Evolutionary conservation across 148 eudicot species (phyloP).

Genomic region (Drosera capensis): DNA sequence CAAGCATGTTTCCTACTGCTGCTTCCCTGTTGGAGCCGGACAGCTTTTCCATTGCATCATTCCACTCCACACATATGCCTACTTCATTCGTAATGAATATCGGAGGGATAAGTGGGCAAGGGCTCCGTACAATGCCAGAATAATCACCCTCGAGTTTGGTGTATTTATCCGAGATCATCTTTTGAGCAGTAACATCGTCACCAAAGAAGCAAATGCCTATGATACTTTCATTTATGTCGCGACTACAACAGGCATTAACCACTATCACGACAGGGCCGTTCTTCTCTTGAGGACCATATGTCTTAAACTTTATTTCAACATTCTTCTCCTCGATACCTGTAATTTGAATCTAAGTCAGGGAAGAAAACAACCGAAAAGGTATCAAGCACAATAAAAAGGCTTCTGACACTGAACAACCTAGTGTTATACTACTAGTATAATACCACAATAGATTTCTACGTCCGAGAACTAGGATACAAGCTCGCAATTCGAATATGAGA

Average conservation of each 20-base stretch:
- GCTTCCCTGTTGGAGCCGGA: constrained; percentile 50
- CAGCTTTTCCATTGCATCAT: constrained; percentile 51
- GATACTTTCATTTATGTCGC: constrained; percentile 35
- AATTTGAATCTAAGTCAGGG: background rate
- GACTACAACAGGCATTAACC: constrained; percentile 61
- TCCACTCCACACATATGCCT: constrained; percentile 80
- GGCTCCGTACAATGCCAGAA: constrained; percentile 45
- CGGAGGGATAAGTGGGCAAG: constrained; percentile 65
- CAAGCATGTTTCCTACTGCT: constrained; percentile 43
- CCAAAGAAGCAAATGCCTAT: constrained; percentile 67
- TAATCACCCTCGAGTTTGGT: constrained; percentile 56
- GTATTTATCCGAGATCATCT: constrained; percentile 42
- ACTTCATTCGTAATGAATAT: constrained; percentile 60
- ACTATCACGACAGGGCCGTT: constrained; percentile 27
- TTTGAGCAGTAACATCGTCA: constrained; percentile 59
- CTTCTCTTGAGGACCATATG: constrained; percentile 28
- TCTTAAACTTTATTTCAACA: constrained; percentile 43
- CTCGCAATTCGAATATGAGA: constrained; percentile 2
- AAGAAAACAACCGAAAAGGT: constrained; percentile 4
- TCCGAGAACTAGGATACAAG: constrained; percentile 1
- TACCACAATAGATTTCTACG: too few relatives aligned
- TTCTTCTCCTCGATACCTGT: constrained; percentile 59
- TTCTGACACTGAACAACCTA: too few relatives aligned
- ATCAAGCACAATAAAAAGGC: constrained; percentile 1
- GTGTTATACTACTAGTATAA: too few relatives aligned